Conservation (phyloP, 1,284 basidiomycete species). For the Anthracocystis panici-leucophaei region DNA sequence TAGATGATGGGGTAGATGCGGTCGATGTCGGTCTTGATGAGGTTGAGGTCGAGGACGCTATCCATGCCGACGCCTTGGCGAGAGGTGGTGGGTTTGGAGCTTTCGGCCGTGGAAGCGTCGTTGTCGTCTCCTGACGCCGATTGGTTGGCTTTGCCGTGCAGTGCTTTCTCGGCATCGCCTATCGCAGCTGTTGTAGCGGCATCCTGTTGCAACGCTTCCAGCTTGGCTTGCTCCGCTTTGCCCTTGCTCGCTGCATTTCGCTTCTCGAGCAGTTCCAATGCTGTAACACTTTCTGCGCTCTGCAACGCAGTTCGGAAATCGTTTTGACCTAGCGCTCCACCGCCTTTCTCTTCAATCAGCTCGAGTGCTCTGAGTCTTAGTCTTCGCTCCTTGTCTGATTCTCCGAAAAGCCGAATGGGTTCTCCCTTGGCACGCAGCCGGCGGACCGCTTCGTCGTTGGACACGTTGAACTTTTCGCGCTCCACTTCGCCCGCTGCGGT, state of each 20-base stretch:
- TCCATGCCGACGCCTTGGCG: constrained; percentile 67
- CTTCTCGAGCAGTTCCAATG: constrained; percentile 77
- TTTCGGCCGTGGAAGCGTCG: neutral
- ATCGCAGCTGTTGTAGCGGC: constrained; percentile 4
- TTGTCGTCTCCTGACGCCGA: neutral
- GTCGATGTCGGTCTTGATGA: constrained; percentile 92
- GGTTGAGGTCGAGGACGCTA: constrained; percentile 72
- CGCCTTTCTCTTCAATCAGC: constrained; percentile 76
- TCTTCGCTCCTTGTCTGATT: constrained; percentile 91
- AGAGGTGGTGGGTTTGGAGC: constrained; percentile 5
- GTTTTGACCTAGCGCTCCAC: constrained; percentile 71
- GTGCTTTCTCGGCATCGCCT: constrained; percentile 1
- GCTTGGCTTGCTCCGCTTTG: constrained; percentile 45
- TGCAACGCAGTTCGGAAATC: constrained; percentile 94
- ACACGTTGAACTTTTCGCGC: constrained; percentile 81
- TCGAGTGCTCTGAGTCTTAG: constrained; percentile 91
- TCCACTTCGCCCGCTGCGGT: constrained; percentile 32
- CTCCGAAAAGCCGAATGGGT: constrained; percentile 93
- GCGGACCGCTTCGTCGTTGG: constrained; percentile 89
- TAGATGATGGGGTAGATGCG: constrained; percentile 98
- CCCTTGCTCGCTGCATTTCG: constrained; percentile 45
- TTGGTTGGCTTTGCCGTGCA: neutral
- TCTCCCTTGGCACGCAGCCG: constrained; percentile 90
- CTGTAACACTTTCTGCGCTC: constrained; percentile 77
- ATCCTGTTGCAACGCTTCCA: constrained; percentile 20